phyloP scores from a whole-genome alignment of 441 rosid species.

The Gossypium trilobum region DNA sequence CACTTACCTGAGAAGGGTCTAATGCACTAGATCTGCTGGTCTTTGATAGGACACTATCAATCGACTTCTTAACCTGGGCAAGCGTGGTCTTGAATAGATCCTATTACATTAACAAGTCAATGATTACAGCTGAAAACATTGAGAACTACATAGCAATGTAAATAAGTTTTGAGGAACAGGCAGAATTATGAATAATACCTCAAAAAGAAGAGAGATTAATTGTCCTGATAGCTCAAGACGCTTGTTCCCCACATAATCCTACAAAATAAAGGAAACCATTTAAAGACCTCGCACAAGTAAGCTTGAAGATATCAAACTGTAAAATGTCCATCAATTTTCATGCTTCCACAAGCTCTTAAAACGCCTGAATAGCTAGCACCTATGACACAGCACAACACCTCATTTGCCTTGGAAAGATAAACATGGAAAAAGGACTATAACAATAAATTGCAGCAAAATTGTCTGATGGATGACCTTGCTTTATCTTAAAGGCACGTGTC shows the following conservation, averaged over 20 bases:
- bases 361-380: neutral
- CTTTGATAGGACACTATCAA: constrained; percentile 40
- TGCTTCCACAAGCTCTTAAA: neutral
- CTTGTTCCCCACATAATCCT: constrained; percentile 99
- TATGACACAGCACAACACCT: neutral
- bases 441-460: neutral
- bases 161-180: constrained; percentile 3
- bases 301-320: neutral
- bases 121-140: neutral
- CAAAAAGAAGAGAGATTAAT: constrained; percentile 82
- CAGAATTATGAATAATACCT: constrained; percentile 41
- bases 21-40: constrained; percentile 45
- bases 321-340: neutral
- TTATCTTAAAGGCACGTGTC: neutral
- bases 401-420: neutral
- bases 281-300: neutral
- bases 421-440: neutral
- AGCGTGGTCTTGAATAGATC: constrained; percentile 87
- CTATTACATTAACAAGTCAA: constrained; percentile 29
- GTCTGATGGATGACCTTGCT: neutral
- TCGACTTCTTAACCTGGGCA: constrained; percentile 39
- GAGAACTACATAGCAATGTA: neutral
- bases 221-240: constrained; percentile 92
- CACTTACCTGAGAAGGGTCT: constrained; percentile 54
- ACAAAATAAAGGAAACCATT: constrained; percentile 13